These are phyloP conservation scores for Wickerhamomyces alni DNA, from an alignment of 805 yeast species.

Conservation along the genomic window DNA sequence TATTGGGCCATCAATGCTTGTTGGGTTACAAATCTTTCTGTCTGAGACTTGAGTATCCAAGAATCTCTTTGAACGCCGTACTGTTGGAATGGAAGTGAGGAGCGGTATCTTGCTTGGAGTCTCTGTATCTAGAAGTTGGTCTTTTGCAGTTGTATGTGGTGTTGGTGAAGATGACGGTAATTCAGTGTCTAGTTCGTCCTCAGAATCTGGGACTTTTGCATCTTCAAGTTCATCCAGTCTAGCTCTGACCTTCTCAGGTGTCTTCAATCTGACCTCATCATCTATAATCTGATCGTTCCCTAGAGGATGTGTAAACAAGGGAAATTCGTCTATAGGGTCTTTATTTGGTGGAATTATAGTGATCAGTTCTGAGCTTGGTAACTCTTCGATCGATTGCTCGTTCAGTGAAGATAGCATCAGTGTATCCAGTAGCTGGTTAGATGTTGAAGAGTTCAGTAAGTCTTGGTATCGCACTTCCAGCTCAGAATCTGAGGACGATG, in stretches of 20 bases:
- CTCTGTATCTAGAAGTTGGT: too few species aligned
- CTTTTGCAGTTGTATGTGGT: constrained; percentile 12
- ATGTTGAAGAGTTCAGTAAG: background rate
- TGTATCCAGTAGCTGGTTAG: background rate
- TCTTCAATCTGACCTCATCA: background rate
- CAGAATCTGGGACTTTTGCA: constrained; percentile 4
- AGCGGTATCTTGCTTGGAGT: too few species aligned
- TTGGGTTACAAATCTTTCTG: constrained; percentile 14
- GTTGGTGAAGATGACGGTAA: constrained; percentile 1
- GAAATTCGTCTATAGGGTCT: background rate
- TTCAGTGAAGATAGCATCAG: background rate
- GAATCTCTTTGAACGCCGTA: constrained; percentile 20
- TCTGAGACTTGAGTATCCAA: constrained; percentile 3
- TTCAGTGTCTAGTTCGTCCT: constrained; percentile 6
- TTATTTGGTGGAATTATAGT: background rate
- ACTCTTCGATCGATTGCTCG: background rate
- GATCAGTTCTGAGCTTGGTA: background rate
- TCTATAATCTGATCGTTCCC: background rate
- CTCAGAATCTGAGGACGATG: background rate
- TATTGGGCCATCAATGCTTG: constrained; percentile 6
- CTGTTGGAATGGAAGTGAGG: too few species aligned
- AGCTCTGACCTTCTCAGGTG: background rate
- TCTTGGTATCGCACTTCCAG: background rate
- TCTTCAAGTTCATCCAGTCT: background rate
- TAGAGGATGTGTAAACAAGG: background rate